Percentiles rank a stretch among this genome's conserved stretches.
Evolutionary conservation across 2,329 filamentous ascomycete genomes (phyloP).

Genomic region (Beauveria asiatica): DNA sequence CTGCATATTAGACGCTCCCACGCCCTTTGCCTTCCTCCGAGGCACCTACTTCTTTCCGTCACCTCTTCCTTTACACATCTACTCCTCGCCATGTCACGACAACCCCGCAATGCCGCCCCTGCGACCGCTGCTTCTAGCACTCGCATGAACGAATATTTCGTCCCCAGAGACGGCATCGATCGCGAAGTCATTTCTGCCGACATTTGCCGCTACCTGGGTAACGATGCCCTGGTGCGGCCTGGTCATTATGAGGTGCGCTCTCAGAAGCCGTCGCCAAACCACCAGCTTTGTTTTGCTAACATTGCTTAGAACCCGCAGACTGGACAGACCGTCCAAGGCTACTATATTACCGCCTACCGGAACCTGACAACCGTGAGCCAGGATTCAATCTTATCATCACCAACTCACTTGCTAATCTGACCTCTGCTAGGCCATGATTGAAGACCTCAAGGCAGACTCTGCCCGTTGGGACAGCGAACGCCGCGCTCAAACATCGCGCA

Average conservation of each 20-base stretch:
- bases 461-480: constrained; percentile 54
- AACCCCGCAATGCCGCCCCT: constrained; percentile 29
- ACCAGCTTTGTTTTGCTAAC: not conserved
- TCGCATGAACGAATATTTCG: constrained; percentile 70
- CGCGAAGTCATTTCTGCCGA: constrained; percentile 78
- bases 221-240: constrained; percentile 71
- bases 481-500: constrained; percentile 45
- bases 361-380: constrained; percentile 65
- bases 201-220: constrained; percentile 75
- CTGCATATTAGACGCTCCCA: constrained; percentile 1
- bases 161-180: constrained; percentile 71
- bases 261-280: constrained; percentile 1
- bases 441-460: constrained; percentile 54
- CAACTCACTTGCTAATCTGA: constrained; percentile 6
- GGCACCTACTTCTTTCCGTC: not conserved
- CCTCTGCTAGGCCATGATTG: constrained; percentile 48
- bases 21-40: not conserved
- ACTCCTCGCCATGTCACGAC: constrained; percentile 29
- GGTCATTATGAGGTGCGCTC: constrained; percentile 61
- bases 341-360: constrained; percentile 71
- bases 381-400: not conserved
- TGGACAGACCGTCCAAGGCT: constrained; percentile 58
- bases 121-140: constrained; percentile 29
- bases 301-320: constrained; percentile 40
- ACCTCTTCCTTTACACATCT: not conserved